Evolutionary conservation across 163 green algal species (phyloP), one percentile per base, ranked within the genome.

Genomic region (Chlamydomonas reinhardtii): DNA sequence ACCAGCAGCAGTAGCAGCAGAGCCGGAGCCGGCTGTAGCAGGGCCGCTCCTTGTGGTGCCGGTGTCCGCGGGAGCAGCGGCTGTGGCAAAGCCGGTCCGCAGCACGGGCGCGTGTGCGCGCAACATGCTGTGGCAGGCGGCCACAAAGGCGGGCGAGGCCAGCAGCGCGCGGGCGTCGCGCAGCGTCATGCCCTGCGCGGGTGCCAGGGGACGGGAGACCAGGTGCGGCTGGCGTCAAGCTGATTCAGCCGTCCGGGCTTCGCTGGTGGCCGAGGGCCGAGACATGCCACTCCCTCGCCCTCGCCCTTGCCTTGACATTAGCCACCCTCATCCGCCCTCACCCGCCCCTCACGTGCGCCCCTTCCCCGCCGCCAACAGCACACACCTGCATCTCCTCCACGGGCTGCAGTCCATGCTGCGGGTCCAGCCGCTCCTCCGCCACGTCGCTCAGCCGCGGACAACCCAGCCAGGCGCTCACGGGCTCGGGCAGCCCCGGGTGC

Each of bases 401-500:
- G 27, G 74, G 66, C 65, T 89, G 24, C 83, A 89, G 74, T 0
- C 34, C 24, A 32, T 83, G 56, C 15, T 48, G 59, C 2, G 65
- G 82, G 66, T 93, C 91, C 64, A 93, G 84, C 61, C 86, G 81
- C 88, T 96, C 93, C 31, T 81, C 80, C 29, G 94, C 83, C 35
- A 94, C 56, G 0, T 92, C 78, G 39, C 89, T 43, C 69, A 92
- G 74, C 4, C 31, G 35, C 20, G 37, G 68, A 80, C 89, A 92
- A 48, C 89, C 89, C 68, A 92, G 69, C 84, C 84, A 89, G 17
- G 39, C 25, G 0, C 79, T 77, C 32, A 87, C 80, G 9, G 31
- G 25, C 66, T 85, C 84, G 29, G 74, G 52, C 34, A 92, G 68
- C 8, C 35, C 8, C 2, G 93, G 93, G 66, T 95, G 93, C 48